A percentile compares a stretch with the other conserved stretches of the same genome.
Conservation (phyloP, 305 asterid species). For the Solanum chacoense region DNA sequence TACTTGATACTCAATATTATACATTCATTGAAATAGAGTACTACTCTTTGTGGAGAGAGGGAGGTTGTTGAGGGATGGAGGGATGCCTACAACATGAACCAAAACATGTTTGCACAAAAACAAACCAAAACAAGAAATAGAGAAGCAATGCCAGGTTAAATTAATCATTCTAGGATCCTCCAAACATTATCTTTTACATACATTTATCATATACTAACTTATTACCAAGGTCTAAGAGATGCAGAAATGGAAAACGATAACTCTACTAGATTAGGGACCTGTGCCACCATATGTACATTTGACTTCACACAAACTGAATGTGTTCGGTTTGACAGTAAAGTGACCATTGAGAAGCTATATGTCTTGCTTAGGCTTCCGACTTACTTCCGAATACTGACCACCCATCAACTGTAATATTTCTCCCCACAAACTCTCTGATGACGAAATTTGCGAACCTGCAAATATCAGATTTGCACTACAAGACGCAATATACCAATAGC, state of each 20-base stretch:
- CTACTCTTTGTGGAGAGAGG: not conserved
- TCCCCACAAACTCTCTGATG: conserved; percentile 71
- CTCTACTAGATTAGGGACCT: not conserved
- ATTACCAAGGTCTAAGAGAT: not conserved
- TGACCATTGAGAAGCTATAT: conserved; percentile 21
- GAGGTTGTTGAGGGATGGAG: not conserved
- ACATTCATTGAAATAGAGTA: not conserved
- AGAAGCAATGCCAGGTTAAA: not conserved
- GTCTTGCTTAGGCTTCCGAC: conserved; percentile 96
- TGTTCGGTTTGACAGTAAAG: not conserved
- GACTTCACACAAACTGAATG: not conserved
- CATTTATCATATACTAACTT: not conserved
- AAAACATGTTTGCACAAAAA: not conserved
- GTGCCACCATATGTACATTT: conserved; percentile 9
- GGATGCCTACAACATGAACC: not conserved
- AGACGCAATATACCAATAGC: conserved; percentile 81
- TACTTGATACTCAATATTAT: not conserved
- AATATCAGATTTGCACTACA: conserved; percentile 69
- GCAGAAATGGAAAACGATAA: not conserved
- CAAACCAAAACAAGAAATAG: not conserved
- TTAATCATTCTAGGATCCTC: not conserved
- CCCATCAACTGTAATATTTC: conserved; percentile 93
- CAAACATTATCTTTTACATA: not conserved
- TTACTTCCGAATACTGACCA: conserved; percentile 76
- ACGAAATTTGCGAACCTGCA: conserved; percentile 34